Percentiles rank a stretch among this genome's conserved stretches.
These are phyloP conservation scores for Chionographis japonica DNA, from an alignment of 106 monocot genomes.

Conservation along the genomic window DNA sequence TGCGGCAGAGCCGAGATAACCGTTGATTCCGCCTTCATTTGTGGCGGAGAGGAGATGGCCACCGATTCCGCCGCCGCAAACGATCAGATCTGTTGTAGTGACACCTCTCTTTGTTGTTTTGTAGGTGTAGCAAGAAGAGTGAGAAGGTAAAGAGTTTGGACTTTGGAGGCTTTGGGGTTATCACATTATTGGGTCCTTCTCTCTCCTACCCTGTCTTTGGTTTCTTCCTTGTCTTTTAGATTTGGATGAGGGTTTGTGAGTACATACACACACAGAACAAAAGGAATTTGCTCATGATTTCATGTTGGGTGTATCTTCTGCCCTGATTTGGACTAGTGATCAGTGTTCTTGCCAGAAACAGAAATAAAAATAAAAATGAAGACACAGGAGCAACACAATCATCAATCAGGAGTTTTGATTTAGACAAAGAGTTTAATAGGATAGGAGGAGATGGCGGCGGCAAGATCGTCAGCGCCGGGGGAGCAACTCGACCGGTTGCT, in stretches of 20 bases:
- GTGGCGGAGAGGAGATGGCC: too few species aligned
- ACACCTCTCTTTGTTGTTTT: neutral
- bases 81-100: too few species aligned
- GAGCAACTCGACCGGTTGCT: constrained; percentile 4
- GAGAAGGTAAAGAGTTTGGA: neutral
- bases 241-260: neutral
- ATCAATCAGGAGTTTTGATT: too few species aligned
- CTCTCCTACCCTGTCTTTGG: neutral
- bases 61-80: too few species aligned
- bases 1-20: too few species aligned
- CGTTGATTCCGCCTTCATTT: too few species aligned
- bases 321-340: constrained; percentile 15
- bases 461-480: constrained; percentile 10
- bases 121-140: neutral
- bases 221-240: neutral
- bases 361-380: neutral
- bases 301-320: constrained; percentile 3
- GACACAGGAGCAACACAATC: too few species aligned
- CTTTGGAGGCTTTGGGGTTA: neutral
- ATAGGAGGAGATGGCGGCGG: constrained; percentile 4
- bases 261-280: neutral
- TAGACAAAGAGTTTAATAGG: too few species aligned
- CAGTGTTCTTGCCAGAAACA: neutral
- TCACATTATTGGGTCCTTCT: neutral
- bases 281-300: neutral